Base-by-base conservation (phyloP, 2,329 filamentous ascomycete species). In the Basipetospora sp. region DNA sequence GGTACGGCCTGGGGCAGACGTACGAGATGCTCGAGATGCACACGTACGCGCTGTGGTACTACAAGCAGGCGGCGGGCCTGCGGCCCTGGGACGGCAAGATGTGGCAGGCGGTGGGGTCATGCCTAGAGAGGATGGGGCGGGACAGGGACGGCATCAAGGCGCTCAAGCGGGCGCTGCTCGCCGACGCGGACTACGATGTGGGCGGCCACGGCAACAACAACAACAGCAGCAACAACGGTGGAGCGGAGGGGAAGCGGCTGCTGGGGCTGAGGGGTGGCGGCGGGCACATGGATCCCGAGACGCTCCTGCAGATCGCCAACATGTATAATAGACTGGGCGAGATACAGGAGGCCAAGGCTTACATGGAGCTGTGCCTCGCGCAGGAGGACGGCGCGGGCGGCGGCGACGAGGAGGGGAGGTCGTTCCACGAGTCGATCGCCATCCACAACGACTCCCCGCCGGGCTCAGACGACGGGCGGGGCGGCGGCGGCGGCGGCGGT, bases 1-100 rank as follows among this genome's bases (percentile, higher is more conserved):
- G 90, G 90, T 96, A 98, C 53, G 90, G 90, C 25, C 67, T 98
- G 0, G 90, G 90, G 1, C 88, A 96, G 55, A 92, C 90, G 2
- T 98, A 98, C 52, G 90, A 98, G 56, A 82, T 98, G 47, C 71
- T 98, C 8, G 90, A 98, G 58, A 94, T 94, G 85, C 84, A 94
- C 53, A 86, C 87, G 31, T 98, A 98, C 55, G 87, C 88, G 1
- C 63, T 98, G 1, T 96, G 90, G 71, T 98, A 98, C 59, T 94
- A 94, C 63, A 92, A 96, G 53, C 85, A 90, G 40, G 90, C 90
- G 0, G 88, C 88, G 1, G 84, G 86, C 0, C 65, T 98, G 2
- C 76, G 87, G n/a, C 86, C 88, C 0, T 94, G 88, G 68, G 90
- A 98, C 48, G 84, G 87, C 1, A 96, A 96, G 58, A 93, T 98